Percentiles rank a stretch among this genome's conserved stretches.
These are phyloP conservation scores for Sugiyamaella valdiviana DNA, from an alignment of 805 yeast species.

Conservation along the genomic window DNA sequence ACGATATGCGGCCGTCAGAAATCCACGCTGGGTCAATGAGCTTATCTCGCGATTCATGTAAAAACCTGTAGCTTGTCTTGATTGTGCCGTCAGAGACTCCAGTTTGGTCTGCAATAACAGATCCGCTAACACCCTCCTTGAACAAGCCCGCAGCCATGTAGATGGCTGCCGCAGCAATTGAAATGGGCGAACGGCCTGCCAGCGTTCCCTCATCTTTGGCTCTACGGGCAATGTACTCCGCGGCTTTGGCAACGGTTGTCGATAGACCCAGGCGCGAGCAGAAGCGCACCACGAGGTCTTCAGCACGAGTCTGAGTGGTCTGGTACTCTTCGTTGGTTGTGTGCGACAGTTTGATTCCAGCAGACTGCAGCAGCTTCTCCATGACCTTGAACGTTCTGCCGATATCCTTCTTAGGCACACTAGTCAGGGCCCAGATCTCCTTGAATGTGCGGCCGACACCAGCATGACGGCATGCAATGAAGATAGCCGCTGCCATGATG, in stretches of 20 bases:
- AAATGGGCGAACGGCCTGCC: conserved; percentile 95
- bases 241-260: conserved; percentile 81
- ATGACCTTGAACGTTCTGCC: conserved; percentile 86
- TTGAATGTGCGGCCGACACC: conserved; percentile 90
- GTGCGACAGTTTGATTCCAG: conserved; percentile 34
- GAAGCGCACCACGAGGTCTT: conserved; percentile 89
- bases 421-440: conserved; percentile 91
- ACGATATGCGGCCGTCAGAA: conserved; percentile 54
- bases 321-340: conserved; percentile 40
- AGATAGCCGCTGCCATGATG: conserved; percentile 93
- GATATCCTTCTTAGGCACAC: conserved; percentile 89
- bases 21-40: conserved; percentile 76
- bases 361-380: conserved; percentile 50
- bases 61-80: conserved; percentile 78
- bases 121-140: conserved; percentile 66
- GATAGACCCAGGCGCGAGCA: conserved; percentile 90
- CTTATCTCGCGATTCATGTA: conserved; percentile 65
- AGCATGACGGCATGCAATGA: conserved; percentile 91
- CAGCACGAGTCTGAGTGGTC: conserved; percentile 85
- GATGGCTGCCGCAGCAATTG: conserved; percentile 95
- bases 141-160: conserved; percentile 91
- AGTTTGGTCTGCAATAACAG: conserved; percentile 81
- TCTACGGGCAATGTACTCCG: conserved; percentile 84
- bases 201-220: conserved; percentile 88
- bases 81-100: conserved; percentile 98